A percentile compares a stretch with the other conserved stretches of the same genome.
Conservation (phyloP, 2,329 filamentous ascomycete genomes). For the Diaporthe humulicola region DNA sequence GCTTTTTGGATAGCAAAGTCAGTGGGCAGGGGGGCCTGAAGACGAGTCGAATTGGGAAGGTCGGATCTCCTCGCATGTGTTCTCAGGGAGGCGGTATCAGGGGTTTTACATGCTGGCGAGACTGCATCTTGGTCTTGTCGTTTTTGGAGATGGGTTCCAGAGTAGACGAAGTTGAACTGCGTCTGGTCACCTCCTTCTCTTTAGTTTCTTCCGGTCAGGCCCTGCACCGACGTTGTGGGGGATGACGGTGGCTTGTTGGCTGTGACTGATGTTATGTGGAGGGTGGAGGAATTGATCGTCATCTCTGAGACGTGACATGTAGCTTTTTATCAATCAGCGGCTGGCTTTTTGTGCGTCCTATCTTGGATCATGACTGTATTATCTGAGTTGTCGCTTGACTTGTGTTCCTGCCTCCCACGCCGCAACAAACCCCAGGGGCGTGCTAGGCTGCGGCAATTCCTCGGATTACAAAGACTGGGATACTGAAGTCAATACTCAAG, state of each 20-base stretch:
- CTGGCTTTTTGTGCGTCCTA: neutral
- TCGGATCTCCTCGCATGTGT: neutral
- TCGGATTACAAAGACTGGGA: neutral
- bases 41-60: neutral
- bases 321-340: neutral
- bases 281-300: neutral
- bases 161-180: neutral
- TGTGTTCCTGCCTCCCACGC: neutral
- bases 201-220: neutral
- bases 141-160: neutral
- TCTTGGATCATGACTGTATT: neutral
- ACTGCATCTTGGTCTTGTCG: neutral
- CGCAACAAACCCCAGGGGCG: neutral
- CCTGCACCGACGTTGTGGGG: neutral
- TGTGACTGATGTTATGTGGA: neutral
- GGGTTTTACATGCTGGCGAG: neutral
- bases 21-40: neutral
- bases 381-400: neutral
- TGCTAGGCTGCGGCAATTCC: neutral
- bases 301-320: neutral
- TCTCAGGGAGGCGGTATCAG: neutral
- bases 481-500: neutral
- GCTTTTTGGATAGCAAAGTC: neutral
- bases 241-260: neutral
- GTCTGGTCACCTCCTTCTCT: neutral